These are phyloP conservation scores for Platanus orientalis DNA, from an alignment of 164 flowering plant genomes.

Conservation along the genomic window DNA sequence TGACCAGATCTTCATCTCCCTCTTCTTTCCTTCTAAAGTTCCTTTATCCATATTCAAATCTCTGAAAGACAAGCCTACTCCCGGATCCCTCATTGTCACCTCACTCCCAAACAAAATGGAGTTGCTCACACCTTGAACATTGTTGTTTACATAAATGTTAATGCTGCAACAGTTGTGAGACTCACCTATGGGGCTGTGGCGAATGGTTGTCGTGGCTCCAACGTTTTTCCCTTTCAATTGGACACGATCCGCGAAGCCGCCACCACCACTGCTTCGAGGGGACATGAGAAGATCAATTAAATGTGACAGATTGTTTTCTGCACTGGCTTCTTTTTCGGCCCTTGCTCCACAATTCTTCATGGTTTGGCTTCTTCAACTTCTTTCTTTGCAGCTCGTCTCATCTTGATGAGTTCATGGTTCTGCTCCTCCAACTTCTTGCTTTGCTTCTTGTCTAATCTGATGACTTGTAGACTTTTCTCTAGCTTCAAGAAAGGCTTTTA, in stretches of 20 bases:
- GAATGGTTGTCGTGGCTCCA: constrained; percentile 51
- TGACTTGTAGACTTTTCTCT: not conserved
- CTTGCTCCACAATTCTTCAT: constrained; percentile 6
- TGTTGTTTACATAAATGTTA: constrained; percentile 70
- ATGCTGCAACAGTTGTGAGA: constrained; percentile 34
- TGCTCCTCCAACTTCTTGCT: not conserved
- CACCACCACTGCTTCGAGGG: constrained; percentile 9
- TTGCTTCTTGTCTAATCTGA: not conserved
- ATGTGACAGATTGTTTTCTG: constrained; percentile 9
- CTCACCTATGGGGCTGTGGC: constrained; percentile 19
- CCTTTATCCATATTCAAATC: constrained; percentile 27
- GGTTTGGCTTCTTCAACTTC: not conserved
- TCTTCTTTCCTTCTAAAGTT: constrained; percentile 12
- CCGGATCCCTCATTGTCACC: constrained; percentile 58
- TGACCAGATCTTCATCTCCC: constrained; percentile 5
- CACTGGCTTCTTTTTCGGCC: constrained; percentile 7
- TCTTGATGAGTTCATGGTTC: not conserved
- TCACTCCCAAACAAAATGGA: constrained; percentile 59
- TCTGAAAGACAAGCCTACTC: constrained; percentile 38
- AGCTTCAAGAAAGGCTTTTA: constrained; percentile 11
- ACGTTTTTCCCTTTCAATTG: constrained; percentile 39
- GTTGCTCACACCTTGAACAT: constrained; percentile 64
- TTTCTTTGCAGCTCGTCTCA: too few species aligned
- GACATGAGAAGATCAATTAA: constrained; percentile 11
- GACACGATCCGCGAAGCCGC: constrained; percentile 18